Evolutionary conservation across 2,329 filamentous ascomycete genomes (phyloP), one percentile per base, ranked within the genome.

Genomic region (Aspergillus clavatus): DNA sequence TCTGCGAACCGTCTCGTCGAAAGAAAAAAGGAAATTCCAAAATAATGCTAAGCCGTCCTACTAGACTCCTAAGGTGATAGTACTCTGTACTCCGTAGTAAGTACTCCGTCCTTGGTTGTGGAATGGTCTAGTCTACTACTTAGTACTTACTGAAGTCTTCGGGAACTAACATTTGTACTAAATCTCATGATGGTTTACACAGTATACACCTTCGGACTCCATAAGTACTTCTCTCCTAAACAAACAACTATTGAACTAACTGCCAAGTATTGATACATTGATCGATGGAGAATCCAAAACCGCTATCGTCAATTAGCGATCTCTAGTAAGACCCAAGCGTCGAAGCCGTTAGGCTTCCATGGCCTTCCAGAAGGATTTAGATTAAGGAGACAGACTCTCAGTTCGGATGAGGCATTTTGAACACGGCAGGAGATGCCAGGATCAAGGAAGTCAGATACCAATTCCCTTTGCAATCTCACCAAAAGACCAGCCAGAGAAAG

Each of bases 301-400:
- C 38, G 36, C 46, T 38, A 42, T 42, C 23, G 12, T 4, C 18
- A 19, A 31, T 27, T 38, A 22, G 40, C 22, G 31, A 43, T 23
- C 27, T 38, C 10, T 35, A 21, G 31, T 35, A 5, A 5, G 16
- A 28, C 21, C 44, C 50, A 50, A 46, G 39, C 40, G 40, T 41
- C 35, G 28, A 48, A 38, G 27, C 52, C 48, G 50, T 47, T 39
- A 33, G 21, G 16, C 51, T 54, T 50, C 46, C 38, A 29, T 36
- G 40, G 40, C 18, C 24, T 56, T 57, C 55, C 45, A 56, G 55
- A 58, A 57, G 54, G 47, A 56, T 50, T 45, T 42, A 50, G 47
- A 45, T 41, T 50, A 47, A 45, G 40, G 50, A 42, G 43, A 21
- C 41, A 29, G 23, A 45, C 36, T 48, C 29, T 27, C 23, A 21